A percentile compares a stretch with the other conserved stretches of the same genome.
phyloP scores from a whole-genome alignment of 2,329 filamentous ascomycete species.

The Thelonectria rubi region DNA sequence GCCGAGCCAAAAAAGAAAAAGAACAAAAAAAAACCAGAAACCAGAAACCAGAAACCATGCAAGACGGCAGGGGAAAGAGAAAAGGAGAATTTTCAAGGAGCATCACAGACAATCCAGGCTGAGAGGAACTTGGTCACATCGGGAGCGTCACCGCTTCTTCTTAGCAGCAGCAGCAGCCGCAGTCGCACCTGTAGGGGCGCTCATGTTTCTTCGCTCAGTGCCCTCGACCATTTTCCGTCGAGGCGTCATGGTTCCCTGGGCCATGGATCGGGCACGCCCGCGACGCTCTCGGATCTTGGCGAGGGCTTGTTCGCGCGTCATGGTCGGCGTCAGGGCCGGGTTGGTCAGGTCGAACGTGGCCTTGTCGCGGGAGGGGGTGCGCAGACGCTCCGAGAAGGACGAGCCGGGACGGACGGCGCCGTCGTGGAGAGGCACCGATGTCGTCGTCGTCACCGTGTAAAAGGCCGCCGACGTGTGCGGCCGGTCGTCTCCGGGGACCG shows the following conservation, averaged over 20 bases:
- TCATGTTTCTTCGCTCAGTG: conserved; percentile 57
- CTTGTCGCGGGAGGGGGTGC: conserved; percentile 54
- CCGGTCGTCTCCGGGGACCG: conserved; percentile 43
- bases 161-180: conserved; percentile 34
- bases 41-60: conserved; percentile 28
- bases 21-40: too few relatives aligned
- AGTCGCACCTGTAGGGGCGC: conserved; percentile 54
- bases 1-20: conserved; percentile 28
- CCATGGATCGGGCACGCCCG: conserved; percentile 74
- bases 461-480: conserved; percentile 58
- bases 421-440: conserved; percentile 61
- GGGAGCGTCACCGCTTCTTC: conserved; percentile 33
- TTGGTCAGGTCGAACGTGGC: conserved; percentile 63
- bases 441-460: conserved; percentile 61
- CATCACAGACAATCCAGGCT: background rate
- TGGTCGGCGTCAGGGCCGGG: conserved; percentile 69
- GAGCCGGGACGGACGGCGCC: conserved; percentile 51
- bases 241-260: conserved; percentile 66
- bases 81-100: conserved; percentile 16
- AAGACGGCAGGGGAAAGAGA: conserved; percentile 15
- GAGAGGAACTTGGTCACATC: conserved; percentile 33
- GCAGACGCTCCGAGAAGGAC: conserved; percentile 55
- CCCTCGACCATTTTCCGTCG: conserved; percentile 66
- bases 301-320: conserved; percentile 78
- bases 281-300: conserved; percentile 78